A percentile compares a stretch with the other conserved stretches of the same genome.
These are phyloP conservation scores for Emergomyces pasteurianus DNA, from an alignment of 2,329 filamentous ascomycete genomes.

Conservation along the genomic window DNA sequence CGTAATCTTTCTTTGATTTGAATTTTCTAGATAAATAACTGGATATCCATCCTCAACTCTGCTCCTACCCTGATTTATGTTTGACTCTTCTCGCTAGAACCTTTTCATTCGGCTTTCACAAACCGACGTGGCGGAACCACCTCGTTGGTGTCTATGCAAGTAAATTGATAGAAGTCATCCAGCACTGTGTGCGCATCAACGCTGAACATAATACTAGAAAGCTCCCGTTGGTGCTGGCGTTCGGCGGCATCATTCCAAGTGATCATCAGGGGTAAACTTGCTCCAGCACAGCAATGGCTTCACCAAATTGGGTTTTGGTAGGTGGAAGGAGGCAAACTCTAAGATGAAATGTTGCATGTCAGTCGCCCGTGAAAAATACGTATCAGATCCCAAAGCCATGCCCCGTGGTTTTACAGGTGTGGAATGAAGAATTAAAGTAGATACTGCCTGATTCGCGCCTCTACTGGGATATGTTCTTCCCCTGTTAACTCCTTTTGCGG, in stretches of 20 bases:
- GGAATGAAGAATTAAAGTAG: neutral
- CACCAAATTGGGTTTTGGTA: neutral
- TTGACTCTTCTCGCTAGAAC: neutral
- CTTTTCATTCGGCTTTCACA: neutral
- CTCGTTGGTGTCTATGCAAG: too few relatives aligned
- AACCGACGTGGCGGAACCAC: neutral
- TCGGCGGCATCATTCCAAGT: neutral
- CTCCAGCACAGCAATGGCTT: neutral
- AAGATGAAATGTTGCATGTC: neutral
- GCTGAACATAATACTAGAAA: neutral
- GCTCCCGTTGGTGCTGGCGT: neutral
- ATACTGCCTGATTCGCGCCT: neutral
- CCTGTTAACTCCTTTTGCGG: neutral
- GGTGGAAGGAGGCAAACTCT: neutral
- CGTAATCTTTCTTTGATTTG: neutral
- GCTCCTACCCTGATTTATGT: too few relatives aligned
- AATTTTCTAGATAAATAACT: too few relatives aligned
- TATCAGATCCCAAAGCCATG: neutral
- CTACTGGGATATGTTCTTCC: neutral
- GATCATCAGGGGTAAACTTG: neutral
- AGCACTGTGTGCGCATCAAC: neutral
- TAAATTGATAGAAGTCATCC: neutral
- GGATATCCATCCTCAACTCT: too few relatives aligned
- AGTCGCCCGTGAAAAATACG: constrained; percentile 1
- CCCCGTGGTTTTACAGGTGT: neutral